A percentile compares a stretch with the other conserved stretches of the same genome.
Conservation (phyloP, 768 basidiomycete genomes). For the Ramaria sp. region DNA sequence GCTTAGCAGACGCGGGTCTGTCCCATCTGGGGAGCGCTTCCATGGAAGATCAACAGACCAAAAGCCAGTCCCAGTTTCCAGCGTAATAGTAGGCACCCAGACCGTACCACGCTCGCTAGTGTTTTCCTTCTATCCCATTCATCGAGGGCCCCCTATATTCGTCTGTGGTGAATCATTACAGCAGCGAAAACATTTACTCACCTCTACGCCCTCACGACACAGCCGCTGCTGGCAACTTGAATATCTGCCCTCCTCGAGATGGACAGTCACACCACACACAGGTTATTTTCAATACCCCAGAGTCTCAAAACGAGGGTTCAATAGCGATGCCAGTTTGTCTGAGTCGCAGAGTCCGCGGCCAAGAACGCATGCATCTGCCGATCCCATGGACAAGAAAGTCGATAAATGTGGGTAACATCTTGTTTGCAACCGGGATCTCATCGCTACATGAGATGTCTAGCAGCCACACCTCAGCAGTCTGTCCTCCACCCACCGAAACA, state of each 20-base stretch:
- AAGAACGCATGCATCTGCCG: not conserved
- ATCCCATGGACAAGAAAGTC: not conserved
- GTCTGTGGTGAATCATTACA: not conserved
- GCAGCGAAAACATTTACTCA: not conserved
- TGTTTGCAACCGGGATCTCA: not conserved
- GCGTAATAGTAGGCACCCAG: not conserved
- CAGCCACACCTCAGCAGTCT: constrained; percentile 60
- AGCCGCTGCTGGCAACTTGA: not conserved
- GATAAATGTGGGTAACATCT: not conserved
- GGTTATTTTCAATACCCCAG: not conserved
- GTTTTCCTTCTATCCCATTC: not conserved
- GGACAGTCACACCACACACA: not conserved
- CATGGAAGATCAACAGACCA: too few species aligned
- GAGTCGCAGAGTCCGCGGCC: not conserved
- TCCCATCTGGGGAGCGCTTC: too few species aligned
- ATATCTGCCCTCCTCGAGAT: not conserved
- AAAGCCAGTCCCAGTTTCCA: not conserved
- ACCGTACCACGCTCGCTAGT: not conserved
- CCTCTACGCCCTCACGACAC: not conserved
- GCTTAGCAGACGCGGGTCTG: too few species aligned
- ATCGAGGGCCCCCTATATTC: not conserved
- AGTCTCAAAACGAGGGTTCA: not conserved
- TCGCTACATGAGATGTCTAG: not conserved
- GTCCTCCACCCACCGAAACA: constrained; percentile 79
- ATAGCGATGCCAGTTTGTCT: not conserved